Base-by-base conservation (phyloP, 768 basidiomycete genomes). In the Hygrocybe coccinea region DNA sequence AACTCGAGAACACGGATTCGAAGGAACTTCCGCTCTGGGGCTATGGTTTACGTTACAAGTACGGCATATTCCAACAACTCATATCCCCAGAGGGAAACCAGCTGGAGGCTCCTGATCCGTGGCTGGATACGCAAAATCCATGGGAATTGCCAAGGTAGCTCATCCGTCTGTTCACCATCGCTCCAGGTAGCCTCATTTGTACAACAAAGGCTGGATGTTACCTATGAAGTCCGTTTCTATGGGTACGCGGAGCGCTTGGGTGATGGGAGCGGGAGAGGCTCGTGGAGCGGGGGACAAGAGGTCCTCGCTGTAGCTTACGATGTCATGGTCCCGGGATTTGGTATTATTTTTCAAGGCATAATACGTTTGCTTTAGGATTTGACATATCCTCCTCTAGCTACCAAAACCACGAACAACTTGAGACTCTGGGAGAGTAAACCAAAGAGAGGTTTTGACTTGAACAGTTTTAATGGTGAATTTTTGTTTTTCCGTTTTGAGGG, bases 11-110 rank as follows among this genome's bases (percentile, higher is more conserved):
- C 4, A n/a, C 34, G 45, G 17, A 59, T 45, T 17, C 66, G 80
- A 2, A 51, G 65, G 87, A 95, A 69, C 79, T 97, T 3, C 95
- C 95, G 0, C 81, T 91, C 21, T 97, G 94, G 93, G 95, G 95
- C 44, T 97, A 97, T 64, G 94, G 53, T 54, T 24, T 43, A 22
- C 76, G 94, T 43, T 95, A 93, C 79, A 85, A 91, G 68, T 95
- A 93, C 64, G 94, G 94, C 53, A 97, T 98, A 74, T 98, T 99
- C 82, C 88, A 94, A 72, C 86, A 91, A 71, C 81, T 93, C 58
- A 91, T 97, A 67, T 87, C 84, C 14, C 86, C 87, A 1, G 84
- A 88, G 55, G 91, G 91, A 11, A 78, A 86, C 44, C 91, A 92
- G 65, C 82, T 91, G 2, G 90, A 93, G 74, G 91, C 91, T 5